Conservation (phyloP, 2,329 filamentous ascomycete genomes). For the Aschersonia sp. region DNA sequence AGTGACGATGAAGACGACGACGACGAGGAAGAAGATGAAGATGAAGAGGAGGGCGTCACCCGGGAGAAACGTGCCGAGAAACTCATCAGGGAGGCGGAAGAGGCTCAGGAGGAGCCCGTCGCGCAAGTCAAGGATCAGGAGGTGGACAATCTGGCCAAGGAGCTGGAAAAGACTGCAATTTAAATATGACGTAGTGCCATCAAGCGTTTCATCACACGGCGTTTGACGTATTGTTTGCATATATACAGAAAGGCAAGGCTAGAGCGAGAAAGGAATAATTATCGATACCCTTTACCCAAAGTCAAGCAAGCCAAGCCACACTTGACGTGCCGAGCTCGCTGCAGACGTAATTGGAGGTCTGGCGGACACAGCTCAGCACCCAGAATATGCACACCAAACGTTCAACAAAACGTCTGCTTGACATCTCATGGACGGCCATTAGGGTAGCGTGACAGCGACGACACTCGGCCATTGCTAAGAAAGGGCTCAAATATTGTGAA, state of each 20-base stretch:
- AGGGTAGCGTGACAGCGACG: too few species aligned
- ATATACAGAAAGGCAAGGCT: not conserved
- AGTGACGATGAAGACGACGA: conserved; percentile 55
- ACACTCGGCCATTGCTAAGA: too few species aligned
- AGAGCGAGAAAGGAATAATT: not conserved
- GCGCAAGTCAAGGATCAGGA: conserved; percentile 57
- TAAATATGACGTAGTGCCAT: conserved; percentile 11
- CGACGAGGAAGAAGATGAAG: conserved; percentile 52
- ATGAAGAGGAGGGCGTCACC: conserved; percentile 39
- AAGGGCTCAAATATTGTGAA: too few species aligned
- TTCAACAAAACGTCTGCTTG: too few species aligned
- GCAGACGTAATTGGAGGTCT: too few species aligned
- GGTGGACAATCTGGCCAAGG: conserved; percentile 66
- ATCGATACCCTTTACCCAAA: not conserved
- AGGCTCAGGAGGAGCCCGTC: conserved; percentile 61
- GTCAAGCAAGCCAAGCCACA: too few species aligned
- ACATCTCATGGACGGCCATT: too few species aligned
- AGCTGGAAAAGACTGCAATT: conserved; percentile 56
- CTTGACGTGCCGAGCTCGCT: too few species aligned
- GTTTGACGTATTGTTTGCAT: not conserved
- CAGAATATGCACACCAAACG: too few species aligned
- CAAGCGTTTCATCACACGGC: not conserved
- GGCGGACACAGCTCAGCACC: too few species aligned
- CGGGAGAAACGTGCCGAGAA: conserved; percentile 52
- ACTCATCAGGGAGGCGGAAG: conserved; percentile 52